Percentiles rank a stretch among this genome's conserved stretches.
Evolutionary conservation across 495 filamentous ascomycete genomes (phyloP).

Genomic region (Xylaria flabelliformis): DNA sequence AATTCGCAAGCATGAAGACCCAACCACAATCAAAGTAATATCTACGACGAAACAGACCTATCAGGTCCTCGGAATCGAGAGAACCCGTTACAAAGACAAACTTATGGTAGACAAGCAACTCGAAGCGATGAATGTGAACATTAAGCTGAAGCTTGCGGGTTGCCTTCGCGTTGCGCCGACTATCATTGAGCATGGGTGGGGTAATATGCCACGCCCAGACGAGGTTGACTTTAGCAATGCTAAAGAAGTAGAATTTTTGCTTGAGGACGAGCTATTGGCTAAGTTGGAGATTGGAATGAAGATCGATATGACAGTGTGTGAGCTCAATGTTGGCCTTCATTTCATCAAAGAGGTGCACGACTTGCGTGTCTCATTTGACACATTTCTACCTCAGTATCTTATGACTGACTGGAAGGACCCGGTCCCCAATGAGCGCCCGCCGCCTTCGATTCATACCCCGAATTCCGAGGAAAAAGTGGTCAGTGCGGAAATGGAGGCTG

Average conservation of each 20-base stretch:
- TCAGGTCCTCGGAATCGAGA: conserved; percentile 31
- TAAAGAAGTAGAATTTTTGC: conserved; percentile 59
- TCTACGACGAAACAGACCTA: conserved; percentile 36
- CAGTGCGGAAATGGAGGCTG: conserved; percentile 16
- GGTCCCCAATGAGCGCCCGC: conserved; percentile 43
- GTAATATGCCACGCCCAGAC: conserved; percentile 45
- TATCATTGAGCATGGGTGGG: conserved; percentile 46
- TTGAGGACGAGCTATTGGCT: conserved; percentile 70
- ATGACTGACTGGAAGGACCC: conserved; percentile 71
- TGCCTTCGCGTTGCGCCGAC: conserved; percentile 45
- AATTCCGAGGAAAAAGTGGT: conserved; percentile 32
- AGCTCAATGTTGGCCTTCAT: conserved; percentile 64
- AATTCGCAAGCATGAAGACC: conserved; percentile 28
- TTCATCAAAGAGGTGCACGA: conserved; percentile 66
- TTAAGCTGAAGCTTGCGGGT: conserved; percentile 47
- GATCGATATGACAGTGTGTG: conserved; percentile 66
- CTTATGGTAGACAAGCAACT: conserved; percentile 36
- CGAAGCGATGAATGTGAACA: conserved; percentile 27
- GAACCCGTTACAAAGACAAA: conserved; percentile 31
- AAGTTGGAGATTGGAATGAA: conserved; percentile 79
- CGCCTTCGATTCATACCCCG: conserved; percentile 41
- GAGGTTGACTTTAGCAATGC: conserved; percentile 37
- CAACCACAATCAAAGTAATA: conserved; percentile 33
- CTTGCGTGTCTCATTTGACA: conserved; percentile 64
- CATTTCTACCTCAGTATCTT: conserved; percentile 72